Base-by-base conservation (phyloP, 495 filamentous ascomycete species). In the Neurospora intermedia region DNA sequence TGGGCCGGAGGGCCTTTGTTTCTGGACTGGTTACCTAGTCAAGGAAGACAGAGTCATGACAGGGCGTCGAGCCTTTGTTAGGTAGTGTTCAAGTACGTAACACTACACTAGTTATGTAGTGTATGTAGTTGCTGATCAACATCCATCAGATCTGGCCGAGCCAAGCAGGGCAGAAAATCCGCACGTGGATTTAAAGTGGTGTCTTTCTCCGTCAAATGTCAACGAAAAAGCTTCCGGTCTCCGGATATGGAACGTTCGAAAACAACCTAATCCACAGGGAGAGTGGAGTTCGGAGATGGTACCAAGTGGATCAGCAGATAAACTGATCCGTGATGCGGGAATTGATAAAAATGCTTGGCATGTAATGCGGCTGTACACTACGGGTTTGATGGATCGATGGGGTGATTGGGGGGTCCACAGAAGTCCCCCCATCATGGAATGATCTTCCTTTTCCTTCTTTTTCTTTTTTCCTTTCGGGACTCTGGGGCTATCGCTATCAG, bases 311-410 rank as follows among this genome's bases (percentile, higher is more conserved):
- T 27, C 54, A 15, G 35, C 2, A 66, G 54, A 35, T 66, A 66
- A 62, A 62, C 20, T 62, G 54, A 66, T 66, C 54, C 27, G 27
- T 66, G 27, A 35, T 35, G 54, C 74, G 41, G 41, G 72, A 76
- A 78, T 72, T 74, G 79, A 80, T 78, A 80, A 80, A 76, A 79
- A 73, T 8, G 69, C 77, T 80, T 79, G 78, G 78, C 78, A 42
- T 15, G 23, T 27, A 59, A 20, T 23, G 23, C 48, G 20, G 20
- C 48, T 59, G 48, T 59, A 59, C n/a, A n/a, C n/a, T n/a, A n/a
- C 20, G 23, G 20, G 15, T 48, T 38, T 38, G 35, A 38, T 38
- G 4, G 35, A 38, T 6, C 6, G n/a, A 20, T 48, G 45, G 45
- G 45, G 10, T 48, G 45, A 48, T 48, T 48, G 45, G 18, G 18